Percentiles rank a stretch among this genome's conserved stretches.
Conservation (phyloP, 1,284 basidiomycete species). For the Pisolithus thermaeus region DNA sequence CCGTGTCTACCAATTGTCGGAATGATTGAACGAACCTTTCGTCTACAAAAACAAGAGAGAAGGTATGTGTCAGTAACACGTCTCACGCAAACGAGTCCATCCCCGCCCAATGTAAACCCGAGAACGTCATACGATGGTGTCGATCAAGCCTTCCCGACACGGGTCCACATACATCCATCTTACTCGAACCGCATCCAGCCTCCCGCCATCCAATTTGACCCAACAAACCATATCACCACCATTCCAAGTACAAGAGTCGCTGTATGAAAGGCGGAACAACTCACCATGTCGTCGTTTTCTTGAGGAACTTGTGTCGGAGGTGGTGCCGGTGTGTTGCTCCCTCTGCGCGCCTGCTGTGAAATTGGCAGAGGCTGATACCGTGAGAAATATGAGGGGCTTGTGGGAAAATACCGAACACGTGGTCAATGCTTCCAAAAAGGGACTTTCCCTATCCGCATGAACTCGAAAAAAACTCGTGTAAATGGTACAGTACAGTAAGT, state of each 20-base stretch:
- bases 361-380: background rate
- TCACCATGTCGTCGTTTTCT: slow-evolving; percentile 36
- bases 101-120: slow-evolving; percentile 21
- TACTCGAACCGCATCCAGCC: slow-evolving; percentile 26
- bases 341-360: slow-evolving; percentile 1
- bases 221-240: slow-evolving; percentile 12
- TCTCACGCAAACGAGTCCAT: slow-evolving; percentile 7
- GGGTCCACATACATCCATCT: slow-evolving; percentile 31
- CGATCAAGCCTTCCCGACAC: background rate
- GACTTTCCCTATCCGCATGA: too few species aligned
- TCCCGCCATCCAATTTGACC: slow-evolving; percentile 20
- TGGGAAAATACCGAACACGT: too few species aligned
- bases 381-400: too few species aligned
- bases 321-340: slow-evolving; percentile 10
- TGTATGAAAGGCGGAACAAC: slow-evolving; percentile 15
- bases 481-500: too few species aligned
- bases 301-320: slow-evolving; percentile 30
- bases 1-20: background rate
- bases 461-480: too few species aligned
- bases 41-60: slow-evolving; percentile 42
- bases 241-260: slow-evolving; percentile 8
- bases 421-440: too few species aligned
- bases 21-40: slow-evolving; percentile 57
- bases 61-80: slow-evolving; percentile 22
- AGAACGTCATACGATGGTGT: slow-evolving; percentile 11